Evolutionary conservation across 495 filamentous ascomycete species (phyloP).

Genomic region (Lophiostoma macrostomum): DNA sequence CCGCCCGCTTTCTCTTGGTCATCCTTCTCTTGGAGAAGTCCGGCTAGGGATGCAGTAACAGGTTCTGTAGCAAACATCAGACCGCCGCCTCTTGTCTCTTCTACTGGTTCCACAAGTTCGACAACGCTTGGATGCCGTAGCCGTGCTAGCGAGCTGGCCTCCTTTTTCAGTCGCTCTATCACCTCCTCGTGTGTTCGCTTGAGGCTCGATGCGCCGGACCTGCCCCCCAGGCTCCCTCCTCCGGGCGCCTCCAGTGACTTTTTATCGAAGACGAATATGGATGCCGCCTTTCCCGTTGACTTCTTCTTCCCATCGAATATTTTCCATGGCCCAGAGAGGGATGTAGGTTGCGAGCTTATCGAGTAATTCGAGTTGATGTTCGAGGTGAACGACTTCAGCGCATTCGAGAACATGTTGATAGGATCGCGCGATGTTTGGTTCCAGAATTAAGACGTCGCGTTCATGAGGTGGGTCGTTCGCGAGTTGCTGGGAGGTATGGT

Average conservation of each 20-base stretch:
- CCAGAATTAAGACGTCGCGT: too few relatives aligned
- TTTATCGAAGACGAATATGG: conserved; percentile 91
- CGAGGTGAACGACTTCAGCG: conserved; percentile 85
- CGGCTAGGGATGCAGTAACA: conserved; percentile 82
- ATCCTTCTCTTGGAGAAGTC: conserved; percentile 82
- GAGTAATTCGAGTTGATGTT: conserved; percentile 91
- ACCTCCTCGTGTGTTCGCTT: conserved; percentile 85
- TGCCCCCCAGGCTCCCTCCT: conserved; percentile 50
- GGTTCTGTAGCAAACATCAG: conserved; percentile 94
- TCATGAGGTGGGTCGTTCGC: too few relatives aligned
- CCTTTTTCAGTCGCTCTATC: conserved; percentile 83
- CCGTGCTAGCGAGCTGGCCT: conserved; percentile 80
- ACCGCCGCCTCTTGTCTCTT: conserved; percentile 85
- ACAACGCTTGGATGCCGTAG: conserved; percentile 87
- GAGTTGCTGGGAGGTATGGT: too few relatives aligned
- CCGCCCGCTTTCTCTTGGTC: conserved; percentile 71
- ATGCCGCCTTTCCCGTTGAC: conserved; percentile 78
- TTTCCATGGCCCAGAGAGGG: conserved; percentile 88
- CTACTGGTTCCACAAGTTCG: conserved; percentile 90
- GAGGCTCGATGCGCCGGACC: conserved; percentile 61
- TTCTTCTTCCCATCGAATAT: conserved; percentile 98
- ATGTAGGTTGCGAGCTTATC: conserved; percentile 63
- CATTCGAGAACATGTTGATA: conserved; percentile 78
- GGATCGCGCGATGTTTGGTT: conserved; percentile 7
- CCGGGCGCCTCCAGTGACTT: conserved; percentile 74